Evolutionary conservation across 441 rosid species (phyloP).

Genomic region (Pelargonium fulgidum): DNA sequence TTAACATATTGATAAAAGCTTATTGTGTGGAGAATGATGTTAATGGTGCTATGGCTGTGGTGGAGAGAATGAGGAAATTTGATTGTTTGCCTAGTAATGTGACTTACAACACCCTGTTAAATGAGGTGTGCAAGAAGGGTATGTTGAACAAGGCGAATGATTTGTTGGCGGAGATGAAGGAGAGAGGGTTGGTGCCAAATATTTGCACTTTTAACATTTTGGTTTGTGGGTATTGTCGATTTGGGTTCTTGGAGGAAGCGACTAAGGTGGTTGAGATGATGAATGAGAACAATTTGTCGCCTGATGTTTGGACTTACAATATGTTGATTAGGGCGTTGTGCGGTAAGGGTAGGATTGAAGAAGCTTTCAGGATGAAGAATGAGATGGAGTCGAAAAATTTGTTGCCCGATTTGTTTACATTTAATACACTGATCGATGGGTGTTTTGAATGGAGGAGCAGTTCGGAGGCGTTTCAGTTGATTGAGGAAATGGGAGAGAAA

Average conservation of each 20-base stretch:
- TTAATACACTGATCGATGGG: conserved; percentile 70
- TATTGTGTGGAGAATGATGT: conserved; percentile 59
- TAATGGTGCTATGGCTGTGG: conserved; percentile 40
- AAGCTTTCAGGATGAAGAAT: conserved; percentile 50
- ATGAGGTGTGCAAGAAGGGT: conserved; percentile 65
- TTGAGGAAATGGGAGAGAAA: conserved; percentile 55
- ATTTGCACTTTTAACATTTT: conserved; percentile 52
- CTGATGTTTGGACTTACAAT: conserved; percentile 68
- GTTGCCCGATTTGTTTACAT: conserved; percentile 67
- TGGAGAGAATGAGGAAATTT: conserved; percentile 46
- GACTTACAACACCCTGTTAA: conserved; percentile 64
- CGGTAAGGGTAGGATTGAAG: conserved; percentile 42
- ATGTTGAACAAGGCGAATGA: conserved; percentile 59
- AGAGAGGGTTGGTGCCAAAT: conserved; percentile 48
- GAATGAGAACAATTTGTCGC: conserved; percentile 44
- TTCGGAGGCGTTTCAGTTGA: conserved; percentile 43
- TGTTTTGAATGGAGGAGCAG: conserved; percentile 45
- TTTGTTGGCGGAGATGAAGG: conserved; percentile 64
- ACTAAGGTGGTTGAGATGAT: conserved; percentile 56
- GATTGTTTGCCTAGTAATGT: conserved; percentile 58
- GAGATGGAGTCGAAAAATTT: conserved; percentile 62
- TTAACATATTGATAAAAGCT: conserved; percentile 64
- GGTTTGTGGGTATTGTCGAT: conserved; percentile 64
- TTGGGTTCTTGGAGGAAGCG: conserved; percentile 75
- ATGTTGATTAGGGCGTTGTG: conserved; percentile 64